Base-by-base conservation (phyloP, 2,329 filamentous ascomycete genomes). In the Colletotrichum cordylinicola region DNA sequence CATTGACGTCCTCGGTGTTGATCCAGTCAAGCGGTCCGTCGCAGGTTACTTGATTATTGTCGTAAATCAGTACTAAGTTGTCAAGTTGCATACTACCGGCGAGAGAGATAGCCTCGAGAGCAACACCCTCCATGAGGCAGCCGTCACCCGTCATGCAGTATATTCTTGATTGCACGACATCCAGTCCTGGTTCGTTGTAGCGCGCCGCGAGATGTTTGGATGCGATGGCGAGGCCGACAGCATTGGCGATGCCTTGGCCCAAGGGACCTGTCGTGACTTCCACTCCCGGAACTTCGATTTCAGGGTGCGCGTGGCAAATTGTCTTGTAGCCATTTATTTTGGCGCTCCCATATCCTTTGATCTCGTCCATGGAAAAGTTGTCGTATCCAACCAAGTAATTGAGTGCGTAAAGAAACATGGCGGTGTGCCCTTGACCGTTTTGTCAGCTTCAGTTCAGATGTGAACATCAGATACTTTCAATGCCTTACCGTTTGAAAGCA, bases 41-140 rank as follows among this genome's bases (percentile, higher is more conserved):
- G 72, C 89, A 91, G 7, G 89, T 91, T 39, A 91, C 85, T 74
- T 89, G 86, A 79, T 91, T 91, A 79, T 91, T 91, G 78, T 91
- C 90, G 75, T 91, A 91, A 24, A 91, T 87, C 16, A 91, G 79
- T 1, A 85, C 87, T 18, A 91, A 80, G 79, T 91, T 91, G 78
- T 90, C 86, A 4, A 91, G 82, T 65, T 83, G 84, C 77, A 86
- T 82, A 78, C 89, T 88, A 1, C 89, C 89, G 16, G 89, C 90
- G 16, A 90, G 83, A 0, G 87, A 88, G 55, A 91, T 87, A 0
- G 90, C 88, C 77, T 91, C 90, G 4, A 90, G 82, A 0, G 83
- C 89, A 2, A 91, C 89, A 16, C 90, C 90, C 78, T 91, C 90
- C 79, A 90, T 88, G 21, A 91, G 80, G 79, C 89, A 91, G 0